Evolutionary conservation across 2,329 filamentous ascomycete genomes (phyloP).

Genomic region (Alternaria sp.): DNA sequence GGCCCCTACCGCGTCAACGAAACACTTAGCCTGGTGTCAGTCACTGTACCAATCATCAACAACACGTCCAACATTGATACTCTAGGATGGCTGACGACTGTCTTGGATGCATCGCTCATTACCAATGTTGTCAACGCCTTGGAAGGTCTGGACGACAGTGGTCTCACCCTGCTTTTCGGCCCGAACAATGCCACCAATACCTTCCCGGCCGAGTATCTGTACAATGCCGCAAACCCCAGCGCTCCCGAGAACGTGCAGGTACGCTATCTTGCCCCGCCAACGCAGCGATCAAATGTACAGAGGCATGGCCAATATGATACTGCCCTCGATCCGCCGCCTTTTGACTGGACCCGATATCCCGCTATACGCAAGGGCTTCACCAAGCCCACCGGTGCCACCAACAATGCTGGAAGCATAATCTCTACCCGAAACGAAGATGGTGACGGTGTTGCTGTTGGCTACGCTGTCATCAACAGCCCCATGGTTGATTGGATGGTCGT

Average conservation of each 20-base stretch:
- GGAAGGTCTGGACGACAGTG: constrained; percentile 75
- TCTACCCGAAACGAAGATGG: constrained; percentile 77
- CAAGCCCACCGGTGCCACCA: constrained; percentile 56
- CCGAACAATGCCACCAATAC: constrained; percentile 71
- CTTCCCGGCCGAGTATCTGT: constrained; percentile 51
- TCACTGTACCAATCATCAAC: constrained; percentile 81
- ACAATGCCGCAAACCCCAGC: constrained; percentile 27
- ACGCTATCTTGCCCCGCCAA: constrained; percentile 48
- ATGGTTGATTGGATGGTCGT: constrained; percentile 84
- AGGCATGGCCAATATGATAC: constrained; percentile 43
- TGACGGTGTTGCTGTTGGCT: constrained; percentile 77
- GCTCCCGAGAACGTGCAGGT: constrained; percentile 40
- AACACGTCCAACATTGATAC: constrained; percentile 69
- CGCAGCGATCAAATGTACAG: constrained; percentile 26
- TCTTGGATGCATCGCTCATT: constrained; percentile 73
- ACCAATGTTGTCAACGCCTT: constrained; percentile 67
- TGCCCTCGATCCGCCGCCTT: constrained; percentile 52
- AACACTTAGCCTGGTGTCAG: constrained; percentile 77
- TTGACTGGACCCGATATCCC: constrained; percentile 68
- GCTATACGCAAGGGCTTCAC: constrained; percentile 69
- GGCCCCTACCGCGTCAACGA: constrained; percentile 78
- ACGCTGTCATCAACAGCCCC: constrained; percentile 70
- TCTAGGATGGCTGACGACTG: constrained; percentile 82
- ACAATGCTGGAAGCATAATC: constrained; percentile 74
- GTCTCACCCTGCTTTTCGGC: constrained; percentile 74